Evolutionary conservation across 2,329 filamentous ascomycete species (phyloP).

Genomic region (Colletotrichum godetiae): DNA sequence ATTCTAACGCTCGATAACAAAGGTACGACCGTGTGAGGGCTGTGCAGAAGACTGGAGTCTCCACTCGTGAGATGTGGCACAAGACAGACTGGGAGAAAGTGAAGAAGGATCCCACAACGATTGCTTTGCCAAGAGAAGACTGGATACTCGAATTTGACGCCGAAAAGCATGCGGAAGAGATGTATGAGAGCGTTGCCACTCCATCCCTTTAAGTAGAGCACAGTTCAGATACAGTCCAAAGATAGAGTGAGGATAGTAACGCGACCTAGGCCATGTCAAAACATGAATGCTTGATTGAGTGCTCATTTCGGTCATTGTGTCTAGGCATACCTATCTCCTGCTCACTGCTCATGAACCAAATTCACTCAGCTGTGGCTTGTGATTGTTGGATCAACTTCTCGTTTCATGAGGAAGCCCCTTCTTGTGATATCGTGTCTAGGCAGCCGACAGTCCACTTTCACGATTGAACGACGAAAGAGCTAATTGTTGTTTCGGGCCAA

Average conservation of each 20-base stretch:
- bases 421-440: too few species aligned
- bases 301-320: too few species aligned
- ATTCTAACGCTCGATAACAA: not conserved
- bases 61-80: conserved; percentile 60
- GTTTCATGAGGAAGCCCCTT: too few species aligned
- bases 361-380: too few species aligned
- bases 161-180: conserved; percentile 49
- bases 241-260: too few species aligned
- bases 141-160: conserved; percentile 59
- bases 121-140: conserved; percentile 55
- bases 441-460: too few species aligned
- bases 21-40: conserved; percentile 53
- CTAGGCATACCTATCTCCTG: too few species aligned
- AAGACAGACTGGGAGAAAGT: conserved; percentile 59
- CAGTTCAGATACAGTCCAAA: not conserved
- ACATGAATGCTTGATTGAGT: too few species aligned
- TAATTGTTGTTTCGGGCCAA: not conserved
- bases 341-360: too few species aligned
- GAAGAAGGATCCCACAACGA: conserved; percentile 55
- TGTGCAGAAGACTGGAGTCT: conserved; percentile 57
- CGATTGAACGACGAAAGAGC: not conserved
- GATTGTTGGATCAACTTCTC: too few species aligned
- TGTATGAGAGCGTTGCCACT: conserved; percentile 30
- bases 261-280: too few species aligned
- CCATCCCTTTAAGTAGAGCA: not conserved